These are phyloP conservation scores for Postia placenta DNA, from an alignment of 768 basidiomycete genomes.

Conservation along the genomic window DNA sequence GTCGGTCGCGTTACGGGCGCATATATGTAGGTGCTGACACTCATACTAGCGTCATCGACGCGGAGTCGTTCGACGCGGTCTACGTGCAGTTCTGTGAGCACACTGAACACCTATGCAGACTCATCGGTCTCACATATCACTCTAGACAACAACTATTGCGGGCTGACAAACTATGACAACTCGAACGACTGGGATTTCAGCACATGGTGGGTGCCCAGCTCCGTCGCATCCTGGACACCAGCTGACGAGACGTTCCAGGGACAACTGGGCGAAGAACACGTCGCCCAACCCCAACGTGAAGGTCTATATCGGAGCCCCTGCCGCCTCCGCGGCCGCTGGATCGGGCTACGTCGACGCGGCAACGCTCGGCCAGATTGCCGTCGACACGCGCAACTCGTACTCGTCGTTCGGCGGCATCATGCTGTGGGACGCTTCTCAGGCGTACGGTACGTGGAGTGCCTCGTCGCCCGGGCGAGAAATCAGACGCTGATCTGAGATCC, in stretches of 20 bases:
- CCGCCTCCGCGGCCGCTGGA: constrained; percentile 48
- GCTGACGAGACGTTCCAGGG: constrained; percentile 33
- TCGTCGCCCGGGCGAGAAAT: too few relatives aligned
- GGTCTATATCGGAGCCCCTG: constrained; percentile 62
- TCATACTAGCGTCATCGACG: constrained; percentile 42
- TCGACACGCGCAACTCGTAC: constrained; percentile 48
- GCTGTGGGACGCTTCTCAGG: constrained; percentile 33
- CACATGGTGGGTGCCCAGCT: constrained; percentile 36
- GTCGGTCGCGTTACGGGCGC: background rate
- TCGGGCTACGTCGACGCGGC: constrained; percentile 49
- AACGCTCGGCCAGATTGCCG: constrained; percentile 41
- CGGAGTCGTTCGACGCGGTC: constrained; percentile 62
- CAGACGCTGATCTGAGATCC: too few relatives aligned
- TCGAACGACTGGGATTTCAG: constrained; percentile 48
- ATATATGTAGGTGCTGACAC: background rate
- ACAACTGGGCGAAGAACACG: constrained; percentile 53
- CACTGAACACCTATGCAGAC: too few relatives aligned
- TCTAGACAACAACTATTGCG: constrained; percentile 54
- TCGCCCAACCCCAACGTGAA: constrained; percentile 59
- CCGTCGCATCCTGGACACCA: background rate
- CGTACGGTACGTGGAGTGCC: constrained; percentile 12
- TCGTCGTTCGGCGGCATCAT: constrained; percentile 62
- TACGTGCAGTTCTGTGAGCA: constrained; percentile 64
- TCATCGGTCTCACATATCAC: background rate
- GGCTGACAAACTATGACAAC: constrained; percentile 39